phyloP scores from a whole-genome alignment of 169 alveolate genomes.

The Eimeria acervulina region DNA sequence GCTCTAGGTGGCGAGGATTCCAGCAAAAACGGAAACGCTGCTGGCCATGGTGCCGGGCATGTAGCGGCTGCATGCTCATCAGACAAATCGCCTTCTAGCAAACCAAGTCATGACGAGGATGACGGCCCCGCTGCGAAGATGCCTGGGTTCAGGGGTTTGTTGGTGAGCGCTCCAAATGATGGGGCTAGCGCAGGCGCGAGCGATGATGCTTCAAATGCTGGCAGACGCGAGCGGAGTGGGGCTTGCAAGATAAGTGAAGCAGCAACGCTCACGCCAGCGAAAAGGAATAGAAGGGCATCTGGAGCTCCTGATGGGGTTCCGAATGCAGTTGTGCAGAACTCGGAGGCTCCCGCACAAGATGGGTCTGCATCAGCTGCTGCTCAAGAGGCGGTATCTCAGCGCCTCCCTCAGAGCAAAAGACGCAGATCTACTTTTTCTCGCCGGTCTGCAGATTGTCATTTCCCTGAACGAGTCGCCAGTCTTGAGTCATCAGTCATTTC shows the following conservation, averaged over 20 bases:
- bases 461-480: conserved; percentile 13
- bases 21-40: conserved; percentile 37
- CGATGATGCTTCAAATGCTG: conserved; percentile 17
- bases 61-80: conserved; percentile 52
- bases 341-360: conserved; percentile 71
- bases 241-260: conserved; percentile 15
- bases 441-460: conserved; percentile 73
- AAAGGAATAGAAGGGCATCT: conserved; percentile 77
- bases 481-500: conserved; percentile 45
- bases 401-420: conserved; percentile 53
- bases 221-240: conserved; percentile 54
- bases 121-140: conserved; percentile 46
- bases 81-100: conserved; percentile 54
- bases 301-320: conserved; percentile 62
- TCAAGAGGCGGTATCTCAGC: conserved; percentile 30
- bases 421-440: conserved; percentile 67
- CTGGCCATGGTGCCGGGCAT: conserved; percentile 30
- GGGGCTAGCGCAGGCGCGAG: conserved; percentile 42
- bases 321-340: conserved; percentile 10
- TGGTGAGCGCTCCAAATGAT: conserved; percentile 55
- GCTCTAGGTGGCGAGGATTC: conserved; percentile 73
- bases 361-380: conserved; percentile 62
- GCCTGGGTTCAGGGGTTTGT: conserved; percentile 81
- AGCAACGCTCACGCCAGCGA: conserved; percentile 81
- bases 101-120: conserved; percentile 55